These are phyloP conservation scores for Chrysanthemum lavandulifolium DNA, from an alignment of 129 eudicot species.

Conservation along the genomic window DNA sequence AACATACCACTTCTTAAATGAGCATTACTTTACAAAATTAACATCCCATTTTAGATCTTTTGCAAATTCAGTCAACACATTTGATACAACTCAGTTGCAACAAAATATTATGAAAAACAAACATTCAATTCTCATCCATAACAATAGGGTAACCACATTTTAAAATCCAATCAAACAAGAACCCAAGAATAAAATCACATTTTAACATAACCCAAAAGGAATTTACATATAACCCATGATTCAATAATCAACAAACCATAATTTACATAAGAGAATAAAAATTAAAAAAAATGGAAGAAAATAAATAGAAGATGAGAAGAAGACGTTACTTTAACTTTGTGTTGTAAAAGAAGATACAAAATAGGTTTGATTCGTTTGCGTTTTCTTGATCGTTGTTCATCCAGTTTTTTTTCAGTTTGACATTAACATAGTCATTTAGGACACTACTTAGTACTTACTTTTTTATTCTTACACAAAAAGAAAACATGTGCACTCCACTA, in stretches of 20 bases:
- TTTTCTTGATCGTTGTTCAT: slow-evolving; percentile 25
- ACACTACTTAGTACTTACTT: too few species aligned
- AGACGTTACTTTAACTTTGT: slow-evolving; percentile 35
- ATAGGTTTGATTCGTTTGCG: slow-evolving; percentile 18
- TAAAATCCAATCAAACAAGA: slow-evolving; percentile 14
- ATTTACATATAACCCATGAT: background rate
- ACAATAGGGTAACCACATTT: too few species aligned
- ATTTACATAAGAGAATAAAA: background rate
- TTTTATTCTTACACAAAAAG: too few species aligned
- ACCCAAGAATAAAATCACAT: slow-evolving; percentile 4
- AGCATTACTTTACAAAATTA: too few species aligned
- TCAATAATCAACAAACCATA: background rate
- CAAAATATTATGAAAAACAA: too few species aligned
- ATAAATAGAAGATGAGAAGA: slow-evolving; percentile 12
- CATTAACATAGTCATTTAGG: too few species aligned
- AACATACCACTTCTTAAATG: too few species aligned
- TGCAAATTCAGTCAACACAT: too few species aligned
- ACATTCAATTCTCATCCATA: too few species aligned
- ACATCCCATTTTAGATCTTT: too few species aligned
- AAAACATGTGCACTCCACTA: too few species aligned
- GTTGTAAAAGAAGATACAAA: slow-evolving; percentile 3
- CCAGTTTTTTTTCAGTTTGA: background rate
- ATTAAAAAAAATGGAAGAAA: background rate
- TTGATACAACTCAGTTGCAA: too few species aligned
- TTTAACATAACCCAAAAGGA: slow-evolving; percentile 25